Conservation (phyloP, 495 filamentous ascomycete species). For the Darksidea phi region DNA sequence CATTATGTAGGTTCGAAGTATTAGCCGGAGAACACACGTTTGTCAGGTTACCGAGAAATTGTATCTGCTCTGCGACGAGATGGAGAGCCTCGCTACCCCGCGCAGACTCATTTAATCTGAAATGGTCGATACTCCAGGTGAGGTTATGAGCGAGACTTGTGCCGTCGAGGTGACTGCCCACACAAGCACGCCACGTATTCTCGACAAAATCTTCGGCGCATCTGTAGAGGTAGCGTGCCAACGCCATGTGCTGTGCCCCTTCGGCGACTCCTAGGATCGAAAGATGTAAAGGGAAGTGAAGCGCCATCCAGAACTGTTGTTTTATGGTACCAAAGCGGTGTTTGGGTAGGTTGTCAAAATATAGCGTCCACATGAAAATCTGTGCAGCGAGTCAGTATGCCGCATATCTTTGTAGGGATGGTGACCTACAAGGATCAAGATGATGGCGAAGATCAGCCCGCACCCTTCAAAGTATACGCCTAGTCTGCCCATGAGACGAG, state of each 20-base stretch:
- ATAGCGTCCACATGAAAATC: slow-evolving; percentile 30
- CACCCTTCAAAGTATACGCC: slow-evolving; percentile 21
- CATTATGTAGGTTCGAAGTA: background rate
- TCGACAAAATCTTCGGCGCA: slow-evolving; percentile 4
- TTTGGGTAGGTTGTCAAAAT: slow-evolving; percentile 28
- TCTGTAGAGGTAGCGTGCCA: slow-evolving; percentile 20
- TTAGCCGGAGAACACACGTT: slow-evolving; percentile 17
- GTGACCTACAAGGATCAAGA: slow-evolving; percentile 29
- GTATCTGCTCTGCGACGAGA: background rate
- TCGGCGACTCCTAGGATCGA: slow-evolving; percentile 29
- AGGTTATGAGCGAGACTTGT: background rate
- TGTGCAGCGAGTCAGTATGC: slow-evolving; percentile 1
- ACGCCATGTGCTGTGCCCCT: slow-evolving; percentile 30
- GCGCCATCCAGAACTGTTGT: slow-evolving; percentile 28
- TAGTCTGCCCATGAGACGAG: slow-evolving; percentile 22
- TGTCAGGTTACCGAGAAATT: slow-evolving; percentile 12
- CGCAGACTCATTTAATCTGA: slow-evolving; percentile 10
- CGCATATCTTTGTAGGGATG: too few relatives aligned
- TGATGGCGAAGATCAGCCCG: slow-evolving; percentile 22
- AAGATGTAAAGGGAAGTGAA: slow-evolving; percentile 34
- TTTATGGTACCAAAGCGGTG: slow-evolving; percentile 21
- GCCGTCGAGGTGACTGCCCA: slow-evolving; percentile 21
- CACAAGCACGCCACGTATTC: background rate
- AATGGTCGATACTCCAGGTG: slow-evolving; percentile 7
- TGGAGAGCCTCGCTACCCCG: background rate